These are phyloP conservation scores for Russula griseocarnosa DNA, from an alignment of 768 basidiomycete species.

Conservation along the genomic window DNA sequence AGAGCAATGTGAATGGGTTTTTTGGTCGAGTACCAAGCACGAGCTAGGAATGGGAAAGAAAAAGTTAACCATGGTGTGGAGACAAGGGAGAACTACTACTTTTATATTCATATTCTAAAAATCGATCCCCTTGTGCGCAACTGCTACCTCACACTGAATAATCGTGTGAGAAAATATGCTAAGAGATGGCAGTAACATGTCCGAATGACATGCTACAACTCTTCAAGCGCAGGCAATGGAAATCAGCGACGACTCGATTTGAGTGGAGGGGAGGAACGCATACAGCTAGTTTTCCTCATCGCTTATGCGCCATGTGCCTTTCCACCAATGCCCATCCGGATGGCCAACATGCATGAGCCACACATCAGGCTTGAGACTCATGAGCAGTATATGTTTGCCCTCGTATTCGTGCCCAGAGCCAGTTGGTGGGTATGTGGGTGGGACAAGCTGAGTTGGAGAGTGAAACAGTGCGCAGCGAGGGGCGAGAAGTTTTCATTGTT, in stretches of 20 bases:
- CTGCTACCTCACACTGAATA: slow-evolving; percentile 1
- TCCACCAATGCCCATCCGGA: slow-evolving; percentile 23
- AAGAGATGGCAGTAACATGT: slow-evolving; percentile 5
- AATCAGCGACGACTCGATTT: not conserved
- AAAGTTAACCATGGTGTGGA: not conserved
- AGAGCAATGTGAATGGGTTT: slow-evolving; percentile 17
- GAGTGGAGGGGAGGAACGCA: not conserved
- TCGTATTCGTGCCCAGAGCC: not conserved
- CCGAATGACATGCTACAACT: slow-evolving; percentile 1
- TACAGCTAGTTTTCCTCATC: slow-evolving; percentile 20
- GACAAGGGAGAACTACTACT: not conserved
- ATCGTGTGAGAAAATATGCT: slow-evolving; percentile 11
- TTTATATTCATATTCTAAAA: slow-evolving; percentile 14
- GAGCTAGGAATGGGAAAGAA: slow-evolving; percentile 3
- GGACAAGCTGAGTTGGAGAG: slow-evolving; percentile 13
- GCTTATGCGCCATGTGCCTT: slow-evolving; percentile 9
- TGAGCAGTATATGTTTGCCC: slow-evolving; percentile 7
- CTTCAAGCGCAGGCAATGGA: not conserved
- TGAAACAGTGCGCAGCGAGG: slow-evolving; percentile 17
- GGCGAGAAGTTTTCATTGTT: too few relatives aligned
- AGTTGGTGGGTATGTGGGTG: not conserved
- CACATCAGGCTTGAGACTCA: slow-evolving; percentile 4
- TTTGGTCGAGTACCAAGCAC: slow-evolving; percentile 17
- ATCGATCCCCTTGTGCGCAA: slow-evolving; percentile 8
- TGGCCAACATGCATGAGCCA: slow-evolving; percentile 21